Evolutionary conservation across 2,329 filamentous ascomycete species (phyloP).

Genomic region (Ceratocystis cacaofunesta): DNA sequence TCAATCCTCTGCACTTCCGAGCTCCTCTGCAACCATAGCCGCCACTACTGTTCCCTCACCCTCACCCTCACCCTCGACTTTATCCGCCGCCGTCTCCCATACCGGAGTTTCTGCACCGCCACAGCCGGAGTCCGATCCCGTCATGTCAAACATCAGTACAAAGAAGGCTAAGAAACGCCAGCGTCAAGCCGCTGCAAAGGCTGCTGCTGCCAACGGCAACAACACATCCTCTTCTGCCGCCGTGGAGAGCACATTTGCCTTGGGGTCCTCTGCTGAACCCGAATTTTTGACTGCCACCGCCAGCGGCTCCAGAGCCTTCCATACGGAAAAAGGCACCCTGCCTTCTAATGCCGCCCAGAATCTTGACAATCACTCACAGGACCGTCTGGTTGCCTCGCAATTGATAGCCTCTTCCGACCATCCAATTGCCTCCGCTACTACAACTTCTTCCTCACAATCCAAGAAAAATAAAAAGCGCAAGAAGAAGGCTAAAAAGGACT

Average conservation of each 20-base stretch:
- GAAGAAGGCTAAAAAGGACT: constrained; percentile 34
- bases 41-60: background rate
- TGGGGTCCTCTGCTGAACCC: background rate
- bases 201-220: constrained; percentile 12
- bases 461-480: constrained; percentile 58
- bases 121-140: constrained; percentile 12
- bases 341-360: constrained; percentile 20
- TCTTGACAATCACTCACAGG: constrained; percentile 26
- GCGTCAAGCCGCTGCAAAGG: constrained; percentile 41
- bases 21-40: background rate
- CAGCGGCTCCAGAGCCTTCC: background rate
- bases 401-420: constrained; percentile 16
- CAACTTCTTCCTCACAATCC: constrained; percentile 25
- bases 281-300: background rate
- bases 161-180: constrained; percentile 84
- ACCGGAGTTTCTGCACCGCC: constrained; percentile 19
- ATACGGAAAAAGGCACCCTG: background rate
- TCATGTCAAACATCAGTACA: constrained; percentile 50
- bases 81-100: constrained; percentile 23
- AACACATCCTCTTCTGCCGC: background rate
- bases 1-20: constrained; percentile 24
- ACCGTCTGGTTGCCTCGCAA: background rate
- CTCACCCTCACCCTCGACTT: constrained; percentile 26
- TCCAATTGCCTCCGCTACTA: constrained; percentile 12
- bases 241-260: background rate